Evolutionary conservation across 1,139 yeast species (phyloP).

Genomic region (Kodamaea sp.): DNA sequence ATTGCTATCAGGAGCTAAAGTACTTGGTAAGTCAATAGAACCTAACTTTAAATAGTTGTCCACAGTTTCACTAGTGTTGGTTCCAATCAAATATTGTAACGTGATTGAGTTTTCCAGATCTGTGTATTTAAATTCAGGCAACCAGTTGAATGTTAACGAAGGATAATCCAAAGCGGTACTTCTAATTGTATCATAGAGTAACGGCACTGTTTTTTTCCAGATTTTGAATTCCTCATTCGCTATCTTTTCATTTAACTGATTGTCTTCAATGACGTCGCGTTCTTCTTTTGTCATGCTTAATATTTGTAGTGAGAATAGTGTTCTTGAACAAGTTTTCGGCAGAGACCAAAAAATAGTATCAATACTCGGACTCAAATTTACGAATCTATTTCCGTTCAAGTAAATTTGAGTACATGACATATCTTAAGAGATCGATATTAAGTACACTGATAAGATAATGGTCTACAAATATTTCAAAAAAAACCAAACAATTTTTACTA

Average conservation of each 20-base stretch:
- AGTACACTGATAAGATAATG: no score
- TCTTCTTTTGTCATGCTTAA: slow-evolving; percentile 22
- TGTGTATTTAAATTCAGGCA: slow-evolving; percentile 35
- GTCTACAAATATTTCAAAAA: no score
- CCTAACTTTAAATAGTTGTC: slow-evolving; percentile 47
- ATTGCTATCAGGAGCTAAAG: slow-evolving; percentile 38
- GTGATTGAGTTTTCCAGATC: slow-evolving; percentile 30
- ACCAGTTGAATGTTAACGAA: slow-evolving; percentile 47
- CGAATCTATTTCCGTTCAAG: slow-evolving; percentile 1
- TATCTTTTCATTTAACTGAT: slow-evolving; percentile 49
- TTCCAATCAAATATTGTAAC: slow-evolving; percentile 47
- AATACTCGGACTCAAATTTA: neutral
- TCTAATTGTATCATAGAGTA: slow-evolving; percentile 74
- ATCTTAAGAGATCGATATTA: no score
- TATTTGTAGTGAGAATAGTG: neutral
- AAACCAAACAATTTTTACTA: no score
- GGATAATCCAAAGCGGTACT: slow-evolving; percentile 68
- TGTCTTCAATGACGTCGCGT: slow-evolving; percentile 37
- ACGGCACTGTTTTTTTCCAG: slow-evolving; percentile 95
- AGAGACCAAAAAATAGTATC: neutral
- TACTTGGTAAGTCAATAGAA: slow-evolving; percentile 48
- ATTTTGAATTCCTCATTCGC: slow-evolving; percentile 75
- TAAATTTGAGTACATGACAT: slow-evolving; percentile 1
- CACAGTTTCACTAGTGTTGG: slow-evolving; percentile 39
- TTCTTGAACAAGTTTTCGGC: no score